A percentile compares a stretch with the other conserved stretches of the same genome.
Conservation (phyloP, 2,329 filamentous ascomycete species). For the Colletotrichum eleusines region DNA sequence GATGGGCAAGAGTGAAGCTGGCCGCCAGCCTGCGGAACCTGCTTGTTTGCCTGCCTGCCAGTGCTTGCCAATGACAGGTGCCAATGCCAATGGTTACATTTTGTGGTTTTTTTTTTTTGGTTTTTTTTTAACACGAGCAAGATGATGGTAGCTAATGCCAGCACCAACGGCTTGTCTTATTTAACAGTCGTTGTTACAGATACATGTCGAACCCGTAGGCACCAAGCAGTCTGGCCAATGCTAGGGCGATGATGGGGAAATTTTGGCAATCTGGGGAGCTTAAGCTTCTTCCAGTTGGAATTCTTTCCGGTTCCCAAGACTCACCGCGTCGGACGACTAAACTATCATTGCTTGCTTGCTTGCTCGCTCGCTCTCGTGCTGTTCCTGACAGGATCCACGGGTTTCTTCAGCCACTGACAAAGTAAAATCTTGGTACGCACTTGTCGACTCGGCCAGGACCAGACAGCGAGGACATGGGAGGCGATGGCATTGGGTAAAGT, state of each 20-base stretch:
- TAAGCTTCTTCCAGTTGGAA: neutral
- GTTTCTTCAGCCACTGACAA: conserved; percentile 21
- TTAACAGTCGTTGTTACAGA: conserved; percentile 20
- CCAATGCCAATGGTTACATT: conserved; percentile 20
- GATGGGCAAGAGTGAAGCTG: conserved; percentile 4
- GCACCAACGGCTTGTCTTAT: conserved; percentile 8
- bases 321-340: conserved; percentile 8
- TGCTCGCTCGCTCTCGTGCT: conserved; percentile 11
- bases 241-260: conserved; percentile 1
- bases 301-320: conserved; percentile 21
- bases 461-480: conserved; percentile 12
- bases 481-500: conserved; percentile 1
- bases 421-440: neutral
- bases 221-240: conserved; percentile 5
- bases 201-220: conserved; percentile 14
- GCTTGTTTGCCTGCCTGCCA: conserved; percentile 9
- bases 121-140: too few species aligned
- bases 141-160: conserved; percentile 23
- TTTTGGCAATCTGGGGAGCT: neutral
- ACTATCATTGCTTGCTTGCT: too few species aligned
- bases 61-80: conserved; percentile 19
- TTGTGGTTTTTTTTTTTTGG: neutral
- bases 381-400: conserved; percentile 35
- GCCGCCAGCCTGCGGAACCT: conserved; percentile 1
- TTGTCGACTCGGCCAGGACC: conserved; percentile 22